phyloP scores from a whole-genome alignment of 768 basidiomycete species.

The Floccularia luteovirens region DNA sequence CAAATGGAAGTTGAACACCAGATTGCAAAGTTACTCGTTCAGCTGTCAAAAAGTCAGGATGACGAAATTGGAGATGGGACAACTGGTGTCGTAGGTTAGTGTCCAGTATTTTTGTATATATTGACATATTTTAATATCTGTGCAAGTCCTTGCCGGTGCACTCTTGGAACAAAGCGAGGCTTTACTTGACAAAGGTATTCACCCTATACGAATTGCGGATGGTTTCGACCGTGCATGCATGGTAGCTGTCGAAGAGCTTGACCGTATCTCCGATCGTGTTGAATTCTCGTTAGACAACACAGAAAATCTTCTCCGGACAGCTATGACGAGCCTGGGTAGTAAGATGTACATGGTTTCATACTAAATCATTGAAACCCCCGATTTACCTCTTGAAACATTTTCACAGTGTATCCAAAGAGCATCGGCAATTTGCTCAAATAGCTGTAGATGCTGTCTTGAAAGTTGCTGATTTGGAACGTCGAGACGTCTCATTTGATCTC shows the following conservation, averaged over 20 bases:
- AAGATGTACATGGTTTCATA: constrained; percentile 69
- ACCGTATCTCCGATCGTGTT: constrained; percentile 85
- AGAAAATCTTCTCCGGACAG: constrained; percentile 84
- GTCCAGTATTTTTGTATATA: constrained; percentile 3
- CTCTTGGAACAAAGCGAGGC: constrained; percentile 90
- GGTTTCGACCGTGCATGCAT: constrained; percentile 94
- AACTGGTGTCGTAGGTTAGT: constrained; percentile 95
- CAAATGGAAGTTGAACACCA: constrained; percentile 99
- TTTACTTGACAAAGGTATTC: constrained; percentile 98
- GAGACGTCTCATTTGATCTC: constrained; percentile 94
- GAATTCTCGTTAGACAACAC: constrained; percentile 79
- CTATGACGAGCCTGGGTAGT: constrained; percentile 93
- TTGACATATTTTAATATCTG: constrained; percentile 1
- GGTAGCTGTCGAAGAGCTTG: constrained; percentile 85
- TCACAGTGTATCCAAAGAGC: constrained; percentile 91
- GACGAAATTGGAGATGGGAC: constrained; percentile 99
- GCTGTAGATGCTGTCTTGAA: constrained; percentile 95
- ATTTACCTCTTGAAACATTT: constrained; percentile 2
- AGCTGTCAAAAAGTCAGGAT: constrained; percentile 96
- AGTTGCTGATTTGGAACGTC: constrained; percentile 91
- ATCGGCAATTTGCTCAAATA: constrained; percentile 92
- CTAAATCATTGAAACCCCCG: not conserved
- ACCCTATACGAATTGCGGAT: constrained; percentile 98
- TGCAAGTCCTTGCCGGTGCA: constrained; percentile 90
- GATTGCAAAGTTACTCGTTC: constrained; percentile 95